These are phyloP conservation scores for Suillus weaverae DNA, from an alignment of 768 basidiomycete species.

Conservation along the genomic window DNA sequence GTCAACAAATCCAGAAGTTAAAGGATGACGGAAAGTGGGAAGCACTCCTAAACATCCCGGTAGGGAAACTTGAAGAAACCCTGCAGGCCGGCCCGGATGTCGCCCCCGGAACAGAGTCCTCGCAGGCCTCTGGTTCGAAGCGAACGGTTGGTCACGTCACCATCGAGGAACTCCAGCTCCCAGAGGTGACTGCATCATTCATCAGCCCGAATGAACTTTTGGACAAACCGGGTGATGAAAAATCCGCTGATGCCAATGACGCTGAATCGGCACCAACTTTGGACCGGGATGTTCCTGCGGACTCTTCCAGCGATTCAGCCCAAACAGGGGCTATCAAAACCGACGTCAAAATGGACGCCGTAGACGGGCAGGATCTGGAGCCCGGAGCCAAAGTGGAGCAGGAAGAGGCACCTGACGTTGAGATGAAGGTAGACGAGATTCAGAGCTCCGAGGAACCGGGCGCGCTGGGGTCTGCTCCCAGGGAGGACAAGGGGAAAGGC, in stretches of 20 bases:
- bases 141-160: not conserved
- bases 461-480: not conserved
- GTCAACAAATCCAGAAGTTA: slow-evolving; percentile 21
- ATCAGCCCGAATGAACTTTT: not conserved
- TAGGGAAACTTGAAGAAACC: not conserved
- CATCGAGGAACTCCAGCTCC: not conserved
- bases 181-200: not conserved
- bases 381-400: not conserved
- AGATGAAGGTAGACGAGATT: not conserved
- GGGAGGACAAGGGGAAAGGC: not conserved
- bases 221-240: not conserved
- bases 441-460: not conserved
- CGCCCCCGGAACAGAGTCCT: not conserved
- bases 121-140: not conserved
- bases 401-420: not conserved
- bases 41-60: slow-evolving; percentile 2
- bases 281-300: too few species aligned
- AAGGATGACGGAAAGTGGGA: slow-evolving; percentile 25
- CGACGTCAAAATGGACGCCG: not conserved
- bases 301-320: not conserved
- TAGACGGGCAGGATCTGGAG: not conserved
- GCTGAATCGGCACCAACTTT: not conserved
- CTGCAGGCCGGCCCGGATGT: not conserved
- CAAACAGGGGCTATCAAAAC: not conserved
- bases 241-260: not conserved